A percentile compares a stretch with the other conserved stretches of the same genome.
Evolutionary conservation across 2,329 filamentous ascomycete species (phyloP).

Genomic region (Thelonectria olida): DNA sequence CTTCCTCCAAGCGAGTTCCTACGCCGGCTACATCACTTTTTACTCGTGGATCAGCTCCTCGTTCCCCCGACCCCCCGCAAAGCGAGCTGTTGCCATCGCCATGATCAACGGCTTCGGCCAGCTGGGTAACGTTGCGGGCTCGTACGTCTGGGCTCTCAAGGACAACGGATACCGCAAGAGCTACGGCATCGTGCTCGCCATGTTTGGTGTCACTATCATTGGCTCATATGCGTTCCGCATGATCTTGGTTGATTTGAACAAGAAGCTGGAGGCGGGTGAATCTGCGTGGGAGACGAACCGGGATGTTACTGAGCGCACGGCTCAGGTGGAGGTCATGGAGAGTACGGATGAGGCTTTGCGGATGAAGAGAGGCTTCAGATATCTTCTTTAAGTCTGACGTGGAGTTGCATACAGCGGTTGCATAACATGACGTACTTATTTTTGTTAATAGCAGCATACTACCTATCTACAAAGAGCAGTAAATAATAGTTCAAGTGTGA

Average conservation of each 20-base stretch:
- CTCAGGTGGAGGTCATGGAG: constrained; percentile 49
- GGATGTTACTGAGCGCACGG: constrained; percentile 52
- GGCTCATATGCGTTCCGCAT: constrained; percentile 60
- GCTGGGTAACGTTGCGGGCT: constrained; percentile 67
- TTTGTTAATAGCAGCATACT: not conserved
- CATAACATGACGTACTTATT: not conserved
- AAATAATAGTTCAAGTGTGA: no score
- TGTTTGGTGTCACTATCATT: constrained; percentile 68
- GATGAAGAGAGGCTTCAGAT: constrained; percentile 59
- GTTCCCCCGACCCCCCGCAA: constrained; percentile 67
- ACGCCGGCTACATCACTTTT: constrained; percentile 67
- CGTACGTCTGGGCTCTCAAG: constrained; percentile 69
- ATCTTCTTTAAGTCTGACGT: constrained; percentile 50
- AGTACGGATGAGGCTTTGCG: constrained; percentile 54
- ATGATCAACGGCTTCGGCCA: constrained; percentile 68
- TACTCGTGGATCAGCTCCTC: constrained; percentile 68
- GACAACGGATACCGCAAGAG: constrained; percentile 70
- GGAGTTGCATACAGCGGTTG: not conserved
- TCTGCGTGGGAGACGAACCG: constrained; percentile 46
- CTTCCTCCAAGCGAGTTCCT: constrained; percentile 66
- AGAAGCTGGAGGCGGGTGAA: constrained; percentile 56
- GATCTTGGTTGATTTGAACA: constrained; percentile 58
- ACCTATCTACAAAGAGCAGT: no score
- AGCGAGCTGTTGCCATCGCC: constrained; percentile 68
- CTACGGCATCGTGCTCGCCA: constrained; percentile 71